Base-by-base conservation (phyloP, 352 stramenopile species). In the Pythium pyrilobum region DNA sequence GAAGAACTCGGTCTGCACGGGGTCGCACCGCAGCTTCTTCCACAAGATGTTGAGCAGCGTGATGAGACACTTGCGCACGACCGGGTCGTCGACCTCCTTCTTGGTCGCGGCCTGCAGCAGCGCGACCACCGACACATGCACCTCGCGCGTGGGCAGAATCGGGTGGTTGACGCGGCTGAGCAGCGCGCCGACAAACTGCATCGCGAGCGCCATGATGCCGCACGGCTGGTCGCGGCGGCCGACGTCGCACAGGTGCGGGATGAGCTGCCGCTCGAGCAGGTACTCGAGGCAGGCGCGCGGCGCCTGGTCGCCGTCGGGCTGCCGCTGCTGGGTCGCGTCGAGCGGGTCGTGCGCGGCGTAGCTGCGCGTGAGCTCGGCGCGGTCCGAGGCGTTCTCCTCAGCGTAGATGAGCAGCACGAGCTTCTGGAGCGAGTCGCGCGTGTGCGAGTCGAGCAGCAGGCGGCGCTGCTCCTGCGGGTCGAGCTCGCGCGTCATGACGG, bases 1-100 rank as follows among this genome's bases (percentile, higher is more conserved):
- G 57, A 95, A 95, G 55, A 95, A 90, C 48, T 95, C 84, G 16
- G 80, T 92, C 68, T 95, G 84, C 32, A 92, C 82, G 4, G 81
- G 84, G 39, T 95, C 81, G 32, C 72, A 71, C 16, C 79, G 80
- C 52, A 95, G 64, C 39, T 95, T 95, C 59, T 92, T 90, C 84
- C 84, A 95, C 12, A 95, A 45, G 8, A 84, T 71, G 51, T 95
- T 89, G 18, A 95, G 74, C 47, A 92, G 57, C 25, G 58, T 87
- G 59, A 95, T 78, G 23, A 95, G 67, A 41, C 83, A 89, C 59
- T 95, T 92, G 49, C 81, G 79, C 16, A 90, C 81, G n/a, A 88
- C 69, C 1, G 78, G 71, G 58, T 95, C 84, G 36, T 92, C 79
- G 32, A 95, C 78, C 47, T 92, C 81, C 41, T 82, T 85, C 36